Evolutionary conservation across 495 filamentous ascomycete genomes (phyloP), one percentile per base, ranked within the genome.

Genomic region (Penicillium desertorum): DNA sequence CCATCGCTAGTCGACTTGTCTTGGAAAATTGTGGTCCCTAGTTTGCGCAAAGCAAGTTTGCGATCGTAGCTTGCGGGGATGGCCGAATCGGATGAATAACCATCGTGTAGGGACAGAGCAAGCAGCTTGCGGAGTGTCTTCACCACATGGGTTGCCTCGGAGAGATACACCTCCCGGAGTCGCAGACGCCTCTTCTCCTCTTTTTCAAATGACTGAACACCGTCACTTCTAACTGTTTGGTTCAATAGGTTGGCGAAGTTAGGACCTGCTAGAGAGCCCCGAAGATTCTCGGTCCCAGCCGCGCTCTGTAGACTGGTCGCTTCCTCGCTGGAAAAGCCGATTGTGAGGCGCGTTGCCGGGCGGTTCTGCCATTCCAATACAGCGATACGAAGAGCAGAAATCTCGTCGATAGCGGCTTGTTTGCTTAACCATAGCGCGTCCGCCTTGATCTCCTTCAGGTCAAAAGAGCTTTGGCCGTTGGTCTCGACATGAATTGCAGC

Each of bases 401-500:
- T 76, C 72, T 96, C 88, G 71, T 94, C 88, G 57, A 97, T 85
- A 14, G 81, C 79, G 12, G 86, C 83, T 57, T 83, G 81, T 54
- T 88, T 80, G 67, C 88, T 92, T 49, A 98, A 77, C 90, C 92
- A 96, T 39, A 88, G 71, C 36, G 90, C 83, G 70, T 96, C 94
- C 23, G 83, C 81, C 71, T 95, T 96, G 64, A 98, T 86, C 70
- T 90, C 80, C 23, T 87, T 83, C 46, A 97, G 79, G 64, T 92
- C 80, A 69, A 88, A 91, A 27, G 81, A 80, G 16, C 83, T 80
- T 60, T 85, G 84, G 22, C 83, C 74, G 9, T 83, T 81, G 5
- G 89, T 87, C 23, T 88, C 82, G 44, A 92, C 86, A 68, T 96
- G 87, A 51, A 97, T 95, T n/a, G 92, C 86, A 17, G 93, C 88